phyloP scores from a whole-genome alignment of 2,329 filamentous ascomycete species.

The Chaetomium sp. region DNA sequence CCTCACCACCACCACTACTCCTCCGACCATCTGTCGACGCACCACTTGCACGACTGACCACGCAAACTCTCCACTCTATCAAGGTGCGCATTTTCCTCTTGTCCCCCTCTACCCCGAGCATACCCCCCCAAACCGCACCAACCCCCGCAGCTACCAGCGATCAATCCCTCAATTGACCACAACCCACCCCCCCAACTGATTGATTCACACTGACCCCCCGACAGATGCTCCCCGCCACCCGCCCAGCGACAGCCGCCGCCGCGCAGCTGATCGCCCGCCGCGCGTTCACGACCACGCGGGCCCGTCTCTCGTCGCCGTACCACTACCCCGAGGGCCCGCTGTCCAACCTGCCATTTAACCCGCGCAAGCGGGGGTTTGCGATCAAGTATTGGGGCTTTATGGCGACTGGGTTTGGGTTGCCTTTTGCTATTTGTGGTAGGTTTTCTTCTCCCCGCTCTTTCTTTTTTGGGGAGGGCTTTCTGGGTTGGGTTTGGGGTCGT shows the following conservation, averaged over 20 bases:
- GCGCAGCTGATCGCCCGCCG: constrained; percentile 62
- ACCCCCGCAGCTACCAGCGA: too few relatives aligned
- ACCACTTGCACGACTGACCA: background rate
- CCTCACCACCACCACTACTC: constrained; percentile 5
- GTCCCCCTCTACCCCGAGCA: too few relatives aligned
- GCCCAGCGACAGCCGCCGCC: constrained; percentile 39
- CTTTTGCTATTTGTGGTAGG: constrained; percentile 58
- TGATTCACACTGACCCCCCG: too few relatives aligned
- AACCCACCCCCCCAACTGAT: too few relatives aligned
- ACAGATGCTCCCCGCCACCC: too few relatives aligned
- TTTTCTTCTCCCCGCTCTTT: constrained; percentile 24
- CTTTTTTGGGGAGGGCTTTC: background rate
- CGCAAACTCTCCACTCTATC: constrained; percentile 10
- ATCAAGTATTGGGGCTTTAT: constrained; percentile 74
- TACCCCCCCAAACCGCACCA: constrained; percentile 43
- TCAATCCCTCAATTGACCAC: too few relatives aligned
- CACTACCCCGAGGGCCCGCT: constrained; percentile 97
- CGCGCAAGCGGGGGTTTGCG: constrained; percentile 78
- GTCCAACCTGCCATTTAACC: constrained; percentile 96
- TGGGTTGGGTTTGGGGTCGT: background rate
- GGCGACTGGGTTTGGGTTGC: constrained; percentile 51
- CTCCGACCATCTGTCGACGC: background rate
- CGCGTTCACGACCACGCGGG: constrained; percentile 84
- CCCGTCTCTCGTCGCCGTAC: constrained; percentile 83
- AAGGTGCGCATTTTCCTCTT: constrained; percentile 14